Base-by-base conservation (phyloP, 1,284 basidiomycete species). In the Cutaneotrichosporon sp. region DNA sequence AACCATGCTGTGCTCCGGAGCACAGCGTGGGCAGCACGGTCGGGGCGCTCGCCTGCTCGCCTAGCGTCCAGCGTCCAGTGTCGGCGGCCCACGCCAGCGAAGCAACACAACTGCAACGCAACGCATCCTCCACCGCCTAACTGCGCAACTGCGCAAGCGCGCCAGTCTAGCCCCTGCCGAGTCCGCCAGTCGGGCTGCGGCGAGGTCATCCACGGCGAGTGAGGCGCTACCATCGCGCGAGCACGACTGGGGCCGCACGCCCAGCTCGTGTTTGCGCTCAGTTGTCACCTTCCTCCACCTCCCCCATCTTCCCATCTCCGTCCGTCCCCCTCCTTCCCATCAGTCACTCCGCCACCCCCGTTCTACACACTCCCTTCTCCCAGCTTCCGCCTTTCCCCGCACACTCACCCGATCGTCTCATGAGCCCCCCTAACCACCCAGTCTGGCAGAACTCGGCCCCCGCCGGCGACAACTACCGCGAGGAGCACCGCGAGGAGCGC, bases 361-460 rank as follows among this genome's bases (percentile, higher is more conserved):
- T 25, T 20, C n/a, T 45, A 54, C 14, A 24, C 45, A 20, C 54
- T 2, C 11, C 25, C 27, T 49, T 31, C 25, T 13, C 6, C 25
- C 22, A 1, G 3, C 20, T 4, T 7, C 45, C 45, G 8, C 45
- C 25, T 13, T 4, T 49, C 27, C 18, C 16, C 47, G 24, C 47
- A 13, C 20, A 33, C 43, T 47, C 33, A 10, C 22, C 52, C 33
- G 42, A 22, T n/a, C n/a, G 16, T 49, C 20, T 52, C 46, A 27
- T 46, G 46, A 33, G 38, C 59, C 65, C n/a, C 52, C 61, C 65
- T 60, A 54, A 68, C 61, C 52, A 55, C 63, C 47, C 63, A 78
- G 76, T 76, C 54, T 78, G 76, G 76, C 72, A 76, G 64, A 71
- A 72, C 67, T 67, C 68, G 49, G 63, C 62, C 36, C 63, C 69